Evolutionary conservation across 441 rosid genomes (phyloP).

Genomic region (Bocquillonia castaneifolia): DNA sequence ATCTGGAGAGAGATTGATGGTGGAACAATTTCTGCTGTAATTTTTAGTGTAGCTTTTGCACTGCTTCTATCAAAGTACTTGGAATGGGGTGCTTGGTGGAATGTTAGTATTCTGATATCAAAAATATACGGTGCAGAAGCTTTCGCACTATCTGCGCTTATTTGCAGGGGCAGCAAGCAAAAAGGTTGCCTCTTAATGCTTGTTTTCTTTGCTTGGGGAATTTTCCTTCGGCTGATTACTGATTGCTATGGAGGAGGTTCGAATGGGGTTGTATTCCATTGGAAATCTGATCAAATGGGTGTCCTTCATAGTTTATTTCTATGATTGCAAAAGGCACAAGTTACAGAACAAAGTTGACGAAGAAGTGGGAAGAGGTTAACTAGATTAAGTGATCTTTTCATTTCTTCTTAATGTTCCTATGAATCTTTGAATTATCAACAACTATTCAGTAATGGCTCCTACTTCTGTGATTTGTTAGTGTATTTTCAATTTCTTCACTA

Average conservation of each 20-base stretch:
- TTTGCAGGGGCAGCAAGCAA: conserved; percentile 28
- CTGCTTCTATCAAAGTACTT: conserved; percentile 28
- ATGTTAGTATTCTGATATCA: conserved; percentile 40
- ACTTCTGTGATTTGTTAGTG: no score
- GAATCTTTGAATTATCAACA: not conserved
- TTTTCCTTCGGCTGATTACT: conserved; percentile 20
- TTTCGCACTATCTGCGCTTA: conserved; percentile 25
- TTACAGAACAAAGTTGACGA: conserved; percentile 34
- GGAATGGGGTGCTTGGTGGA: conserved; percentile 43
- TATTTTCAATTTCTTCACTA: no score
- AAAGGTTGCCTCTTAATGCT: conserved; percentile 31
- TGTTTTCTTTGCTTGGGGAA: conserved; percentile 29
- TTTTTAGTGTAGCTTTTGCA: conserved; percentile 17
- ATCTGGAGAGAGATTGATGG: not conserved
- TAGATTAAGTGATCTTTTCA: conserved; percentile 2
- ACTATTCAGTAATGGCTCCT: not conserved
- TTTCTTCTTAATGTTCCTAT: no score
- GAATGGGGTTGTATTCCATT: conserved; percentile 25
- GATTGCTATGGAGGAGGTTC: not conserved
- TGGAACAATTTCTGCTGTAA: conserved; percentile 2
- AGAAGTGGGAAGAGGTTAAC: conserved; percentile 27
- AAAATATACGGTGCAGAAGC: conserved; percentile 32
- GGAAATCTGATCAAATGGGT: conserved; percentile 38
- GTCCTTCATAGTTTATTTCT: conserved; percentile 34
- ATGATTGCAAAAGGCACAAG: conserved; percentile 32